Base-by-base conservation (phyloP, 2,329 filamentous ascomycete genomes). In the Lizonia empirigonia region DNA sequence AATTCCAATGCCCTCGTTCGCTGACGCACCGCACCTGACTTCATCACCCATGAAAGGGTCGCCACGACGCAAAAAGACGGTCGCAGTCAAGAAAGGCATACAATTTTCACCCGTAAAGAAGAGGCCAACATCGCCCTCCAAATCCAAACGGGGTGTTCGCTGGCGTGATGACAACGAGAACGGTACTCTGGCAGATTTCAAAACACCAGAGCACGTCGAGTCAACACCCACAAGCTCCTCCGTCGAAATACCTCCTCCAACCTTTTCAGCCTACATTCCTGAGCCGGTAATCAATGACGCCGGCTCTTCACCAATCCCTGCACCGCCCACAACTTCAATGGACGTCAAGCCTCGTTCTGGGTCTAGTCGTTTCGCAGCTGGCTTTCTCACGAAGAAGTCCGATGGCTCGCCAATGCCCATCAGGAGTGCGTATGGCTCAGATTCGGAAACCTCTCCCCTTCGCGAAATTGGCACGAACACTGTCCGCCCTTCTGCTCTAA, bases 131-230 rank as follows among this genome's bases (percentile, higher is more conserved):
- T 81, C 83, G 8, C 83, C 86, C 1, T 72, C 73, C 29, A 82
- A 82, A 62, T 55, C 77, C 47, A 91, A 91, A 74, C 84, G 92
- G 53, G 87, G 82, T 36, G 93, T 99, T 5, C 85, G 93, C 58
- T 99, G 94, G 94, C 86, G 90, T 51, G 91, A 96, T 65, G 94
- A 97, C 64, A 90, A 87, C 2, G 88, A 95, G 67, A 85, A 93
- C 42, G 92, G 91, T 19, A 86, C 87, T 1, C 77, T 97, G 48
- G 91, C 89, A 9, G 94, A 97, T 69, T 97, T 93, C 69, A 90
- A 93, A 67, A 97, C 93, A 2, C 93, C 94, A 1, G 83, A 91
- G 71, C 89, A 87, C 67, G 73, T 82, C 7, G 78, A 83, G 13
- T 78, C 79, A 2, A 82, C 84, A 1, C 83, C 85, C 6, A 82